A percentile compares a stretch with the other conserved stretches of the same genome.
These are phyloP conservation scores for Selaginella moellendorffii DNA, from an alignment of 75 land plant genomes.

Conservation along the genomic window DNA sequence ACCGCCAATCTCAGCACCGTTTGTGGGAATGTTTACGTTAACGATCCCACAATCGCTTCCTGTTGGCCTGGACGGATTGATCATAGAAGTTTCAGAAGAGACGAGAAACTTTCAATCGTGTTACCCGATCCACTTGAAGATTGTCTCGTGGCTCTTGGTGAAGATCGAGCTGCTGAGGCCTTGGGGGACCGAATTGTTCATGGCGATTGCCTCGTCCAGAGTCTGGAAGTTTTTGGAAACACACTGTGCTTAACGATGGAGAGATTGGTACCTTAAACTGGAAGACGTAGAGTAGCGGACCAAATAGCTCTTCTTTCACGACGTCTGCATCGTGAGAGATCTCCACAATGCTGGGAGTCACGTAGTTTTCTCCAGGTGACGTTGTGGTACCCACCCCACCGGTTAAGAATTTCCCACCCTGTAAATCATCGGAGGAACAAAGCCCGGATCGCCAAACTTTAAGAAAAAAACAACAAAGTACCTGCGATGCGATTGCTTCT, in stretches of 20 bases:
- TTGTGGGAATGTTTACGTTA: slow-evolving; percentile 91
- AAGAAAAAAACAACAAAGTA: not conserved
- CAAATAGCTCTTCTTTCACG: slow-evolving; percentile 93
- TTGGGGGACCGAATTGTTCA: slow-evolving; percentile 97
- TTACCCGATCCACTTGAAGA: slow-evolving; percentile 95
- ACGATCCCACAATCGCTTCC: slow-evolving; percentile 99
- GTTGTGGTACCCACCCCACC: slow-evolving; percentile 48
- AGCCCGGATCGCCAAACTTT: too few species aligned
- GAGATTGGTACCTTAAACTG: slow-evolving; percentile 57
- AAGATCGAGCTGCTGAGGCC: slow-evolving; percentile 94
- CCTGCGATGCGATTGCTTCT: slow-evolving; percentile 69
- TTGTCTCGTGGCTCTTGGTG: slow-evolving; percentile 60
- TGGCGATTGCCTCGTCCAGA: slow-evolving; percentile 63
- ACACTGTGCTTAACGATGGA: not conserved
- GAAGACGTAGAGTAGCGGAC: slow-evolving; percentile 82
- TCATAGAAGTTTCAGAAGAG: slow-evolving; percentile 41
- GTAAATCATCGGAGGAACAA: too few species aligned
- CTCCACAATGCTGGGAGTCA: slow-evolving; percentile 85
- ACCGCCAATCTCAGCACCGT: slow-evolving; percentile 97
- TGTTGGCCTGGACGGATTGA: slow-evolving; percentile 61
- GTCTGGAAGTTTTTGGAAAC: slow-evolving; percentile 31
- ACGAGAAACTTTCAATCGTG: slow-evolving; percentile 18
- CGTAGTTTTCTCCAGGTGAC: slow-evolving; percentile 71
- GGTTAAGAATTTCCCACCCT: slow-evolving; percentile 72
- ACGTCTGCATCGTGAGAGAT: slow-evolving; percentile 64